Evolutionary conservation across 257 asterid species (phyloP).

Genomic region (Ehretia macrophylla): DNA sequence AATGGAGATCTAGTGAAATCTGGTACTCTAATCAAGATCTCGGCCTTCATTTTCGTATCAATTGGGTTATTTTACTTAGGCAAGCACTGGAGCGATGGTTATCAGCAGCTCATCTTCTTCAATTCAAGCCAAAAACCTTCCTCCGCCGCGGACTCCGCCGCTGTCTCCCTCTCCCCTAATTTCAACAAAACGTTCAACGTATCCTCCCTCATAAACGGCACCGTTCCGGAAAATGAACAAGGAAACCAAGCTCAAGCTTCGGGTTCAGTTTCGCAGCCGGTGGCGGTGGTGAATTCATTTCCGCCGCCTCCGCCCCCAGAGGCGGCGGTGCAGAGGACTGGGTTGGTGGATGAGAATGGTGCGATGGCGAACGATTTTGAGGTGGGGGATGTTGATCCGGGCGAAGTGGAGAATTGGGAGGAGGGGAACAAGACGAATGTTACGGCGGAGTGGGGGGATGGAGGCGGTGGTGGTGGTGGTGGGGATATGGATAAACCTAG

Average conservation of each 20-base stretch:
- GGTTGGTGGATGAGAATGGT: constrained; percentile 83
- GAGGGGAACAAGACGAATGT: constrained; percentile 42
- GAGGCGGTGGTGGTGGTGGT: constrained; percentile 14
- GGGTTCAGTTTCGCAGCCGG: constrained; percentile 12
- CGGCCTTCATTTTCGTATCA: constrained; percentile 47
- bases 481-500: constrained; percentile 12
- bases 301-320: constrained; percentile 34
- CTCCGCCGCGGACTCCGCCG: constrained; percentile 16
- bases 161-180: constrained; percentile 48
- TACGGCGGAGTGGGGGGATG: neutral
- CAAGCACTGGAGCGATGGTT: constrained; percentile 52
- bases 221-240: constrained; percentile 2
- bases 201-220: constrained; percentile 35
- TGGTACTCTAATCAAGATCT: constrained; percentile 35
- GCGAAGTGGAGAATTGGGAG: constrained; percentile 51
- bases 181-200: constrained; percentile 42
- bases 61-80: constrained; percentile 64
- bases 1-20: constrained; percentile 54
- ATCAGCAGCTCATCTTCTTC: constrained; percentile 65
- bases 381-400: constrained; percentile 73
- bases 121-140: constrained; percentile 33
- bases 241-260: constrained; percentile 4
- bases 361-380: constrained; percentile 71
- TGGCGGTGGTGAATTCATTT: neutral
- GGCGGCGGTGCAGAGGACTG: constrained; percentile 71